phyloP scores from a whole-genome alignment of 306 rosid species.

The Fagus sylvatica region DNA sequence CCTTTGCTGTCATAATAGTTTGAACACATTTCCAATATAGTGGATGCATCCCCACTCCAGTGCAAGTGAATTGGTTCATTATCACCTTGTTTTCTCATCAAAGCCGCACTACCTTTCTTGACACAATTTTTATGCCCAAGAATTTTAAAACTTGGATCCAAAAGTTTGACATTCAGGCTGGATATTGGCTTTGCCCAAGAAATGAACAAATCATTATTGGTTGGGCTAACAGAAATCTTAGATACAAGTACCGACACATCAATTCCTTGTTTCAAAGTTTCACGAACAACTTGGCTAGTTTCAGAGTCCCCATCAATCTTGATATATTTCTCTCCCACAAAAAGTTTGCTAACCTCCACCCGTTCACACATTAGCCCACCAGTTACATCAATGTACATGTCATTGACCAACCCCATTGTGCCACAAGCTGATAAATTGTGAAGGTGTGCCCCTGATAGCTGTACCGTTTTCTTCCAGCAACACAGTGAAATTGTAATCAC shows the following conservation, averaged over 20 bases:
- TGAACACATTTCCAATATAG: constrained; percentile 56
- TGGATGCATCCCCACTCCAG: constrained; percentile 55
- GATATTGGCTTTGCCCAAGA: constrained; percentile 25
- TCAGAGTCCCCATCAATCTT: constrained; percentile 13
- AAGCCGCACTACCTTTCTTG: constrained; percentile 29
- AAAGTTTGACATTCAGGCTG: neutral
- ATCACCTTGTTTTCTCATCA: constrained; percentile 26
- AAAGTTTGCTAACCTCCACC: constrained; percentile 40
- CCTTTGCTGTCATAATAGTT: constrained; percentile 44
- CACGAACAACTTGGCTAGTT: constrained; percentile 6
- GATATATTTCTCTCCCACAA: constrained; percentile 46
- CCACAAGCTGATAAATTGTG: constrained; percentile 55
- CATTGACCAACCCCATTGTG: constrained; percentile 62
- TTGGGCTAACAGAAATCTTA: constrained; percentile 13
- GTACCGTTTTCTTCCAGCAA: constrained; percentile 36
- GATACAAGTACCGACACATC: constrained; percentile 30
- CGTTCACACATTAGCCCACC: constrained; percentile 29
- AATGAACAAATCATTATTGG: constrained; percentile 13
- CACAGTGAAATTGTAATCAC: constrained; percentile 42
- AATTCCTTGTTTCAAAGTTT: constrained; percentile 39
- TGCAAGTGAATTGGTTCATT: constrained; percentile 39
- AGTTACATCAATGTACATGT: constrained; percentile 50
- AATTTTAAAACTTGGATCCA: neutral
- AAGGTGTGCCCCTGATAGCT: constrained; percentile 14
- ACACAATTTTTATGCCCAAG: constrained; percentile 16